phyloP scores from a whole-genome alignment of 768 basidiomycete genomes.

The Hericium coralloides region DNA sequence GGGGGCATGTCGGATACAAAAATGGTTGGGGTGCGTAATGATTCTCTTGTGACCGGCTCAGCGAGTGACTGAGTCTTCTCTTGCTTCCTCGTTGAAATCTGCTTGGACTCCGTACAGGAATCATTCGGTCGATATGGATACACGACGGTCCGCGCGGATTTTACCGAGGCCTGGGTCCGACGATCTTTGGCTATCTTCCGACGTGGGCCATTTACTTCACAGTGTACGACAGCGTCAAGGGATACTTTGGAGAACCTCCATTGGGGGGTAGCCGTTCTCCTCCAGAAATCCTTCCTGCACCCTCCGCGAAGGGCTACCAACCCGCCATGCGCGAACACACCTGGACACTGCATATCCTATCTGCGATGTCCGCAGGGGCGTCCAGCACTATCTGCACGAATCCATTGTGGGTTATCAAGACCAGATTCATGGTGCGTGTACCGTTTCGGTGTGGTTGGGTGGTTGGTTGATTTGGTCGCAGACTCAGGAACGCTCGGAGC shows the following conservation, averaged over 20 bases:
- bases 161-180: constrained; percentile 96
- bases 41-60: neutral
- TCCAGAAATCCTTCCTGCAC: constrained; percentile 66
- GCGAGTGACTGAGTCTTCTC: neutral
- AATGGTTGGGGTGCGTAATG: constrained; percentile 13
- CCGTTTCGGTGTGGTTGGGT: neutral
- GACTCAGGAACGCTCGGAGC: constrained; percentile 79
- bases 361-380: constrained; percentile 94
- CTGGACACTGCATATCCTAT: constrained; percentile 83
- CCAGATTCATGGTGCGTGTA: constrained; percentile 85
- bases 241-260: constrained; percentile 61
- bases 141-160: constrained; percentile 79
- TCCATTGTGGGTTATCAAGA: constrained; percentile 98
- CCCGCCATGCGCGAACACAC: constrained; percentile 73
- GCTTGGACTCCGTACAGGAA: constrained; percentile 21
- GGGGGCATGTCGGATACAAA: constrained; percentile 60
- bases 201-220: constrained; percentile 99
- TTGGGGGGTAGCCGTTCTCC: constrained; percentile 25
- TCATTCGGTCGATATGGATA: constrained; percentile 40
- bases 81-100: constrained; percentile 8
- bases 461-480: constrained; percentile 22
- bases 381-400: constrained; percentile 90
- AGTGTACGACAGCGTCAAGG: constrained; percentile 95
- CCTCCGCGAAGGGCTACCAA: constrained; percentile 81
- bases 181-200: constrained; percentile 91